phyloP scores from a whole-genome alignment of 106 monocot species.

The Dendrobium chrysotoxum region DNA sequence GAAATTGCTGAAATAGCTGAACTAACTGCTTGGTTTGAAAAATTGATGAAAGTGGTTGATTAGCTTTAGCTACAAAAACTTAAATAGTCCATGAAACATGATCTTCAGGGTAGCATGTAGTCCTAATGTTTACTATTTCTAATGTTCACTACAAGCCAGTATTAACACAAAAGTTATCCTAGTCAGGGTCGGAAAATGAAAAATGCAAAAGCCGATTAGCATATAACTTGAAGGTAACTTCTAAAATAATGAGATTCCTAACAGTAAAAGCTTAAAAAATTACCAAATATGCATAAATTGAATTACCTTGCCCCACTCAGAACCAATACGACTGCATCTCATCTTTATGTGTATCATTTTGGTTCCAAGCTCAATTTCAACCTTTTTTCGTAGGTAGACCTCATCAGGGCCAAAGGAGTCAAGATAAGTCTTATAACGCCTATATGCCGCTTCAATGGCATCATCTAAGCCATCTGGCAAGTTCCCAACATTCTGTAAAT shows the following conservation, averaged over 20 bases:
- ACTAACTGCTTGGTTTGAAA: no score
- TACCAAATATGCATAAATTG: background rate
- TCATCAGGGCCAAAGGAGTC: conserved; percentile 82
- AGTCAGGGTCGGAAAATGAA: no score
- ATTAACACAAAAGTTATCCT: no score
- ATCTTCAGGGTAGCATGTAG: no score
- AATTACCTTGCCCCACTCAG: conserved; percentile 96
- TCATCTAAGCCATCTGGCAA: conserved; percentile 63
- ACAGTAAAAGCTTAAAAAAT: background rate
- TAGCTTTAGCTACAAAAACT: no score
- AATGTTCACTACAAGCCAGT: no score
- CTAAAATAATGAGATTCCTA: background rate
- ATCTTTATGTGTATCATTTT: conserved; percentile 94
- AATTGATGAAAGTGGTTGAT: no score
- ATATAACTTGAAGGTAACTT: background rate
- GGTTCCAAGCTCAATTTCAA: conserved; percentile 87
- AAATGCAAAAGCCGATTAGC: background rate
- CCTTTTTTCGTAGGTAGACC: conserved; percentile 68
- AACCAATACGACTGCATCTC: conserved; percentile 88
- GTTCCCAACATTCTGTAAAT: conserved; percentile 57
- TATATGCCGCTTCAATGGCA: conserved; percentile 69
- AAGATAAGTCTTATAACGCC: conserved; percentile 76
- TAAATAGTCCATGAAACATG: no score
- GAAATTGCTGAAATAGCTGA: no score
- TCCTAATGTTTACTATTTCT: no score